Conservation (phyloP, 495 filamentous ascomycete species). For the Tuber calosporum region DNA sequence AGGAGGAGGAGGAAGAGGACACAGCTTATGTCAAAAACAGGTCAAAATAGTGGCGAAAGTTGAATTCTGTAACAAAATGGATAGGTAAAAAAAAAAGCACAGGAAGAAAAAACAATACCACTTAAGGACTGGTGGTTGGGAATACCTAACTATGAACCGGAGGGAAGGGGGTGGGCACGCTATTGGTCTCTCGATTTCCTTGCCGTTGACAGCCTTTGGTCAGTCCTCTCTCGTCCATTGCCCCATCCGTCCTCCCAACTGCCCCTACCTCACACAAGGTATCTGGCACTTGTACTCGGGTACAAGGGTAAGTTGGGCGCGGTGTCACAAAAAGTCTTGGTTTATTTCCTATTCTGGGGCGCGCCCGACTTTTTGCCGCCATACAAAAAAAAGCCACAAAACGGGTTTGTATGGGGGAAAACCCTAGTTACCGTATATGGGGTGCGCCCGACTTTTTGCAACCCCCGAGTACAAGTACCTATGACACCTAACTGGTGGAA, state of each 20-base stretch:
- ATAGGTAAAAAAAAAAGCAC: neutral
- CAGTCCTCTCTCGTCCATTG: slow-evolving; percentile 13
- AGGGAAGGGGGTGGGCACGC: slow-evolving; percentile 23
- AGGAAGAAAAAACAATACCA: neutral
- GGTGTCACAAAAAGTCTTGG: too few relatives aligned
- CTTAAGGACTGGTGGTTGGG: neutral
- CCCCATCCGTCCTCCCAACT: slow-evolving; percentile 16
- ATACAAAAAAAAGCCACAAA: too few relatives aligned
- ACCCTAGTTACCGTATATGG: too few relatives aligned
- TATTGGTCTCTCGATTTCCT: slow-evolving; percentile 32
- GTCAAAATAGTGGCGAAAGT: neutral
- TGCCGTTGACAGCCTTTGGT: slow-evolving; percentile 27
- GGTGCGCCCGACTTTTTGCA: too few relatives aligned
- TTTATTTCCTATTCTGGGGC: too few relatives aligned
- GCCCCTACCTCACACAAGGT: slow-evolving; percentile 12
- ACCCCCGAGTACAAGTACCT: slow-evolving; percentile 5
- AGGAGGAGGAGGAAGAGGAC: slow-evolving; percentile 18
- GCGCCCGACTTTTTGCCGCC: too few relatives aligned
- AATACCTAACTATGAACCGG: slow-evolving; percentile 1
- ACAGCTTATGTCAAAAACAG: slow-evolving; percentile 9
- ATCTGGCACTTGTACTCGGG: too few relatives aligned
- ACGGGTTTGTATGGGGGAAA: too few relatives aligned
- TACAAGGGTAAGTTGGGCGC: too few relatives aligned
- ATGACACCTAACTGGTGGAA: slow-evolving; percentile 31
- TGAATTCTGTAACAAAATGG: slow-evolving; percentile 6